Evolutionary conservation across 73 alveolate genomes (phyloP), one percentile per base, ranked within the genome.

Genomic region (Paramecium tetraurelia): DNA sequence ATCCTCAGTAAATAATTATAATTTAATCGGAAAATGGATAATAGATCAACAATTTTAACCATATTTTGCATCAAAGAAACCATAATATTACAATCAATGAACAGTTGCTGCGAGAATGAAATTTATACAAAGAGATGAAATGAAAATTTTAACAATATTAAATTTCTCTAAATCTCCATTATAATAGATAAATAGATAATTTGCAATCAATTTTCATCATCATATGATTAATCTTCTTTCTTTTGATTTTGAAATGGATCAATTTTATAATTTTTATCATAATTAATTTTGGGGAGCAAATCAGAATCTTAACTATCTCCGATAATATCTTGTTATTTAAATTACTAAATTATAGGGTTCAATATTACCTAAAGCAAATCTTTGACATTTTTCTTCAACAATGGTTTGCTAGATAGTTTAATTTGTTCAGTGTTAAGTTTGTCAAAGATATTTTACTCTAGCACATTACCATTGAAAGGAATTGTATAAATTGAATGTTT

Each of bases 401-500:
- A 63, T 1, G 94, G 90, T 70, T 89, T 89, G 41, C 44, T 89
- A 21, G 80, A 40, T 9, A 71, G 35, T 71, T 89, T 83, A 5
- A 70, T 89, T 14, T 77, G 48, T 71, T 89, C 94, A 24, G 80
- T 21, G 48, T 89, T 83, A 18, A 89, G 40, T 50, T 89, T 83
- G 48, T 89, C 94, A 40, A 24, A 89, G 7, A 70, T 59, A 18
- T 21, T 31, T 16, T 89, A 44, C 18, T 89, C 94, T 9, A 96
- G 33, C 58, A 96, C 68, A 38, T 90, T 41, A 48, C 96, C 98
- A 8, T 44, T 89, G 29, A 96, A 58, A 22, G 98, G 98, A 20
- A 96, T 88, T 59, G 92, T 96, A 57, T 95, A 96, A 50, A 96
- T 93, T 31, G 95, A 96, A 70, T 93, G 95, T 89, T 96, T 96